These are phyloP conservation scores for Buddleja alternifolia DNA, from an alignment of 257 asterid genomes.

Conservation along the genomic window DNA sequence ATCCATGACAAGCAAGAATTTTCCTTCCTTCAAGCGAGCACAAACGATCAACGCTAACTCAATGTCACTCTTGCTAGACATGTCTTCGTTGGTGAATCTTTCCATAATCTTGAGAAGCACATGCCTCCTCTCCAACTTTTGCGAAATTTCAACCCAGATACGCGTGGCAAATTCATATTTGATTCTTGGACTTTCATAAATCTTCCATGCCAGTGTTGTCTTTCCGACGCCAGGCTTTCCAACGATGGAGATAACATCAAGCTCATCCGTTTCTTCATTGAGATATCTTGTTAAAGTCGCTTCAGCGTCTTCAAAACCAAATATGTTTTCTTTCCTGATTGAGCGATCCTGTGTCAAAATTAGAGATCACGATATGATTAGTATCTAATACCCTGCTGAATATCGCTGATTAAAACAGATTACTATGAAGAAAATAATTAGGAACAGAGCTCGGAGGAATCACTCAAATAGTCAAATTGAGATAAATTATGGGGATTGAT, in stretches of 20 bases:
- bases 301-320: slow-evolving; percentile 8
- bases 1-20: slow-evolving; percentile 37
- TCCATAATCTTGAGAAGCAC: slow-evolving; percentile 20
- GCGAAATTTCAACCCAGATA: slow-evolving; percentile 16
- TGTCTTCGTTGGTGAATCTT: not conserved
- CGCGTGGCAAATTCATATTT: not conserved
- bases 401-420: too few relatives aligned
- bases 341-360: not conserved
- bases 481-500: too few relatives aligned
- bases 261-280: not conserved
- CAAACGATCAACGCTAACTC: not conserved
- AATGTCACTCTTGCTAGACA: not conserved
- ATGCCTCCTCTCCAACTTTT: slow-evolving; percentile 13
- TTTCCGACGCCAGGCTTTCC: slow-evolving; percentile 24
- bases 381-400: too few relatives aligned
- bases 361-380: too few relatives aligned
- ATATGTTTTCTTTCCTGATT: not conserved
- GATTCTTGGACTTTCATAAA: not conserved
- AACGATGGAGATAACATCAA: too few relatives aligned
- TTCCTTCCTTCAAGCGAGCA: not conserved
- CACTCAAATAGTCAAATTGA: too few relatives aligned
- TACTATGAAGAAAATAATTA: too few relatives aligned
- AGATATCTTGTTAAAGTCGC: not conserved
- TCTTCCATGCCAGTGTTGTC: slow-evolving; percentile 15
- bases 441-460: too few relatives aligned